Evolutionary conservation across 2,329 filamentous ascomycete genomes (phyloP).

Genomic region (Thyridium curvatum): DNA sequence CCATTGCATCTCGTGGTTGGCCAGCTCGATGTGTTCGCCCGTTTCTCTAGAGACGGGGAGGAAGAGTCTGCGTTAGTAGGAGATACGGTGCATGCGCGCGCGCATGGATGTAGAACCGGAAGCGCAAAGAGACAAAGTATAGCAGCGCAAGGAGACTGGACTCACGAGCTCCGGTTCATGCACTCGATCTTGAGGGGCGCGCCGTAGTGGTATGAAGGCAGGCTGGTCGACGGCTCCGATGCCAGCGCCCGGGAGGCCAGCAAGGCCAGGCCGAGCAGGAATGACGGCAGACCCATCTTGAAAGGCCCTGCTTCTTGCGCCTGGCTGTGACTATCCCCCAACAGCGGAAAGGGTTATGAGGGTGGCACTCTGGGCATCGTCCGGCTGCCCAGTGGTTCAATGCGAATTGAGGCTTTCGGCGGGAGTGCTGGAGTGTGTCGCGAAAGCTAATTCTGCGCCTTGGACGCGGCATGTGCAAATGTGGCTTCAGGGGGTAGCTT

Average conservation of each 20-base stretch:
- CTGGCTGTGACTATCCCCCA: neutral
- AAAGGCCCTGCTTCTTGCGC: neutral
- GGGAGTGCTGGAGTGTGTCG: too few relatives aligned
- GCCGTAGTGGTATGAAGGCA: conserved; percentile 60
- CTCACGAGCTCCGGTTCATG: conserved; percentile 67
- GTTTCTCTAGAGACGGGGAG: conserved; percentile 56
- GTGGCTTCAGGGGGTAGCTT: too few relatives aligned
- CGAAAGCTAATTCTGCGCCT: too few relatives aligned
- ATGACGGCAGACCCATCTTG: neutral
- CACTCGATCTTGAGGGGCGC: conserved; percentile 65
- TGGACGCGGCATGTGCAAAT: too few relatives aligned
- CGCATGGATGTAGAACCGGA: neutral
- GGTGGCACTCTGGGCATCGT: too few relatives aligned
- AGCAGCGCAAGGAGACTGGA: conserved; percentile 10
- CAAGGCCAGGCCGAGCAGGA: conserved; percentile 2
- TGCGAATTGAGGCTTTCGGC: too few relatives aligned
- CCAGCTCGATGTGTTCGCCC: conserved; percentile 81
- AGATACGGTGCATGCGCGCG: neutral
- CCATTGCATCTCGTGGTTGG: conserved; percentile 79
- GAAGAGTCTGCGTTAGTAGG: conserved; percentile 3
- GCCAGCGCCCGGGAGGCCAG: conserved; percentile 7
- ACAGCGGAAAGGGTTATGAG: too few relatives aligned
- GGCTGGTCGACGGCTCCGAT: conserved; percentile 27
- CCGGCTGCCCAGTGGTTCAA: too few relatives aligned
- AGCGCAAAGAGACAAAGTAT: neutral